Conservation (phyloP, 805 yeast genomes). For the Brettanomyces sp. region DNA sequence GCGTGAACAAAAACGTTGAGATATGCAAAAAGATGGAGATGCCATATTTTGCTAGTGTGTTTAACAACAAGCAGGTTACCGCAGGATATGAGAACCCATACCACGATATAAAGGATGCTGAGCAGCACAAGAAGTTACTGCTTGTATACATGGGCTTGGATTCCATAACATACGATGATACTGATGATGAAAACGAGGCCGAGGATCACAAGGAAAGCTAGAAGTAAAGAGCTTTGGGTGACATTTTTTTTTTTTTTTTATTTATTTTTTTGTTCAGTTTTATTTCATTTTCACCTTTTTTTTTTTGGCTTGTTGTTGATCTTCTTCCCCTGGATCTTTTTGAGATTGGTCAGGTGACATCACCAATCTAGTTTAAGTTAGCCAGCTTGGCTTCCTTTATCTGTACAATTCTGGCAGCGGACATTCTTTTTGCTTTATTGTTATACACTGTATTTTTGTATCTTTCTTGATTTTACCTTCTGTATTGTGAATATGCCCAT, state of each 20-base stretch:
- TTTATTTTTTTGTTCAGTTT: neutral
- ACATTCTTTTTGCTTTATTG: too few species aligned
- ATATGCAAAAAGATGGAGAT: constrained; percentile 24
- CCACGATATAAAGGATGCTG: constrained; percentile 23
- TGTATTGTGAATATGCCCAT: too few species aligned
- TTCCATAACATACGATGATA: constrained; percentile 24
- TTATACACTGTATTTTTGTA: too few species aligned
- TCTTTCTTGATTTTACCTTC: too few species aligned
- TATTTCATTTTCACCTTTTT: neutral
- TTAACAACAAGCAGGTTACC: constrained; percentile 20
- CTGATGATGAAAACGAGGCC: constrained; percentile 14
- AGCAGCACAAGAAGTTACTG: constrained; percentile 25
- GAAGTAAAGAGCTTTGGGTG: neutral
- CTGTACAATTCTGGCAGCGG: too few species aligned
- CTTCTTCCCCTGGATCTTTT: neutral
- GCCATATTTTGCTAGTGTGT: constrained; percentile 16
- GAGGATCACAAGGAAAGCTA: neutral
- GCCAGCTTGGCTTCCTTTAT: too few species aligned
- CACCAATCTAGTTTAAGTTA: too few species aligned
- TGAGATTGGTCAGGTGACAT: neutral
- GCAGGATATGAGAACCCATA: constrained; percentile 16
- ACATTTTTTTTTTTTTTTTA: neutral
- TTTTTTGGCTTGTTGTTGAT: neutral
- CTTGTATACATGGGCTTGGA: constrained; percentile 29
- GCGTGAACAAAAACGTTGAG: constrained; percentile 22